Evolutionary conservation across 2,329 filamentous ascomycete genomes (phyloP).

Genomic region (Colletotrichum cordylinicola): DNA sequence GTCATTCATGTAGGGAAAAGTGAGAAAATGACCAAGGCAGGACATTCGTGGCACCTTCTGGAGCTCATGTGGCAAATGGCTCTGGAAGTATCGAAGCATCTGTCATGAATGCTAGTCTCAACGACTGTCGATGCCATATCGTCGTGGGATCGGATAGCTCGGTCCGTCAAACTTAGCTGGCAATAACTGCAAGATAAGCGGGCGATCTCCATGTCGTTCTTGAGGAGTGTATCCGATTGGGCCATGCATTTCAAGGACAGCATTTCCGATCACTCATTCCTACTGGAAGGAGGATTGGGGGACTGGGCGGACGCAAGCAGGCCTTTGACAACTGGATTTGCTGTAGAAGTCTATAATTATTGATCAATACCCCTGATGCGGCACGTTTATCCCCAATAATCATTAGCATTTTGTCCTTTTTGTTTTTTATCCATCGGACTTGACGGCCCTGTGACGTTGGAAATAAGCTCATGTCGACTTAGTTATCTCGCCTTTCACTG

Average conservation of each 20-base stretch:
- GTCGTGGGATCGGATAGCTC: not conserved
- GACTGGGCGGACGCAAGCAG: not conserved
- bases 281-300: not conserved
- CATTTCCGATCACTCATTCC: not conserved
- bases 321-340: not conserved
- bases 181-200: not conserved
- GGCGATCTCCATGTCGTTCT: not conserved
- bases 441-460: rapidly evolving
- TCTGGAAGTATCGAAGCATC: not conserved
- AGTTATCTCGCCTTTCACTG: not conserved
- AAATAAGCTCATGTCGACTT: not conserved
- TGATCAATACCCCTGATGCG: not conserved
- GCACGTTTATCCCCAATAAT: rapidly evolving
- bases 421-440: rapidly evolving
- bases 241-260: not conserved
- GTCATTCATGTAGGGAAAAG: not conserved
- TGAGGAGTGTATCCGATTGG: not conserved
- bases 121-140: not conserved
- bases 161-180: rapidly evolving
- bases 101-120: not conserved
- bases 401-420: not conserved
- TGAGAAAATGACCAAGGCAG: not conserved
- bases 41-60: not conserved
- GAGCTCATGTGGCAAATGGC: not conserved
- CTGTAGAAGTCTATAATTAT: not conserved